Percentiles rank a stretch among this genome's conserved stretches.
phyloP scores from a whole-genome alignment of 1,284 basidiomycete genomes.

The Cutaneotrichosporon sp. region DNA sequence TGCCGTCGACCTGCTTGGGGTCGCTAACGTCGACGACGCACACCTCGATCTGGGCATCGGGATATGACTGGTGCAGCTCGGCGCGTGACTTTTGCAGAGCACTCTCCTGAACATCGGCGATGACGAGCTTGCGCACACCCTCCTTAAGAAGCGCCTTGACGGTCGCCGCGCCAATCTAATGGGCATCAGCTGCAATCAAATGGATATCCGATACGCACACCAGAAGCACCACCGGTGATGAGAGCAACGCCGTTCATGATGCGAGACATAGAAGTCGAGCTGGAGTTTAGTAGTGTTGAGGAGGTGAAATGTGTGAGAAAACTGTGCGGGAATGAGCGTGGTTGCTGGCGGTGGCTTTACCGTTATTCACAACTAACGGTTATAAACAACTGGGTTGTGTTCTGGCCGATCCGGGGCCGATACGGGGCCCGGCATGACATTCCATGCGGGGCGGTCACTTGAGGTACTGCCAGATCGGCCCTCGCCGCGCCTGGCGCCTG shows the following conservation, averaged over 20 bases:
- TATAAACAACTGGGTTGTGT: no score
- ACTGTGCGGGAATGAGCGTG: no score
- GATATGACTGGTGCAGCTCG: background rate
- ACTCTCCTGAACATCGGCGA: conserved; percentile 9
- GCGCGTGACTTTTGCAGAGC: conserved; percentile 5
- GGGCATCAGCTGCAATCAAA: background rate
- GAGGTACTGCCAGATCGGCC: no score
- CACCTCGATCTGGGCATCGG: conserved; percentile 3
- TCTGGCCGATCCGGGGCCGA: no score
- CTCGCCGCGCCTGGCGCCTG: no score
- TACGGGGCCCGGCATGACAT: no score
- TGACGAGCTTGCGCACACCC: conserved; percentile 8
- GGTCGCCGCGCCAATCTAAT: conserved; percentile 12
- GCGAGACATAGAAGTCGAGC: background rate
- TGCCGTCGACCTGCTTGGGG: conserved; percentile 11
- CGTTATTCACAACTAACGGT: no score
- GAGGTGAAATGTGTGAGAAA: no score
- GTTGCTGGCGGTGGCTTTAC: no score
- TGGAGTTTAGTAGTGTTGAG: no score
- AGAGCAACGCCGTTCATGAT: conserved; percentile 19
- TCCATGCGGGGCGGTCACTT: no score
- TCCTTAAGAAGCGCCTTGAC: conserved; percentile 7
- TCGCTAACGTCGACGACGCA: conserved; percentile 16
- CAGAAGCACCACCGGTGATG: conserved; percentile 22
- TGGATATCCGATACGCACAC: conserved; percentile 5